phyloP scores from a whole-genome alignment of 2,329 filamentous ascomycete species.

The Blastomyces gilchristii region DNA sequence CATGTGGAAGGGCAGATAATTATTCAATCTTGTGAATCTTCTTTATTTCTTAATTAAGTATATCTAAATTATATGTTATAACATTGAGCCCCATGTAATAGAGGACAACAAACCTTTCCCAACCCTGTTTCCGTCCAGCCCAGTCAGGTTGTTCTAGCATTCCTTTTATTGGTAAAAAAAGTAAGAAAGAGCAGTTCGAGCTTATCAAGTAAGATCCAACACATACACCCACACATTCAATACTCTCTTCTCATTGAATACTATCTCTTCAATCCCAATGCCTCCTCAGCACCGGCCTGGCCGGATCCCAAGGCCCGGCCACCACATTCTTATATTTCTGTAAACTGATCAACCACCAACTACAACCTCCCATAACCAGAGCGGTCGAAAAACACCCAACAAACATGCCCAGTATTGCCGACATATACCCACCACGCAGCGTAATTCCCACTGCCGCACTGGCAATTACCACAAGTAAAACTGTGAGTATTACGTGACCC shows the following conservation, averaged over 20 bases:
- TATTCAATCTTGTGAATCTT: no score
- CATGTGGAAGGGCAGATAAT: no score
- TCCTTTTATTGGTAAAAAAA: not conserved
- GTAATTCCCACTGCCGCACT: constrained; percentile 64
- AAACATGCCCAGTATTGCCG: constrained; percentile 60
- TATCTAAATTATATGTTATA: no score
- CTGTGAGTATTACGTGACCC: constrained; percentile 68
- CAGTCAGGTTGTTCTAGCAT: not conserved
- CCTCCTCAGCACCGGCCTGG: constrained; percentile 52
- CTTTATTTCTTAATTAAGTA: no score
- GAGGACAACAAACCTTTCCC: no score
- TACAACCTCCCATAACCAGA: constrained; percentile 80
- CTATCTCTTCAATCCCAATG: constrained; percentile 33
- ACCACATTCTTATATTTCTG: constrained; percentile 99
- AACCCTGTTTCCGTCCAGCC: not conserved
- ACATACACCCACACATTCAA: not conserved
- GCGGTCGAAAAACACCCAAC: constrained; percentile 65
- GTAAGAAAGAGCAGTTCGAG: not conserved
- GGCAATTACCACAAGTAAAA: constrained; percentile 65
- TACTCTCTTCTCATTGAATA: not conserved
- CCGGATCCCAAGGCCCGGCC: constrained; percentile 93
- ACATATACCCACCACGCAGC: constrained; percentile 43
- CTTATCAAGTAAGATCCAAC: not conserved
- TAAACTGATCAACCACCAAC: constrained; percentile 94
- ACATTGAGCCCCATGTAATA: no score